Base-by-base conservation (phyloP, 176 grass and related monocot species). In the Melocanna baccifera region DNA sequence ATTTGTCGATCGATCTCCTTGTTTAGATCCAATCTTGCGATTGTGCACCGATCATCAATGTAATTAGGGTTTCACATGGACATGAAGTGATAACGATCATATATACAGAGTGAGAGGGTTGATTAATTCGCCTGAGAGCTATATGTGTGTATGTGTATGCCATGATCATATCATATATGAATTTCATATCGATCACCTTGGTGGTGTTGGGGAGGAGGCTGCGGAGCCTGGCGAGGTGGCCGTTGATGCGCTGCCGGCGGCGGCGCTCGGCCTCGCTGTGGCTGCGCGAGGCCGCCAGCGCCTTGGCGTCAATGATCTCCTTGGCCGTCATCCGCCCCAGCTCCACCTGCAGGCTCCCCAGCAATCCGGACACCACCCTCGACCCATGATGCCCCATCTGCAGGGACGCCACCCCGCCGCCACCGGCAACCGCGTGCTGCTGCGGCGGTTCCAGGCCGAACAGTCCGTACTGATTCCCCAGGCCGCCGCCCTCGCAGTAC, bases 231-330 rank as follows among this genome's bases (percentile, higher is more conserved):
- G 92, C 88, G 52, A 97, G 92, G 79, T 97, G 94, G 55, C 85
- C 65, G 86, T 97, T 97, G 90, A 97, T 97, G 29, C 94, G 92
- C 87, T 94, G 90, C n/a, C 94, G 91, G n/a, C 94, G 89, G 37
- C 94, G 87, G 67, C 94, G 91, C 90, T 97, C 94, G 61, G 94
- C 94, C 88, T 97, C 94, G 83, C 94, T 97, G 83, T 97, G 94
- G 69, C 90, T 97, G 87, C 91, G 91, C 1, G 94, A 94, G 0
- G 94, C 94, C 15, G 94, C 94, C 74, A 94, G 83, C 26, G 94
- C 94, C 85, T 97, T 97, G 42, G 92, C 94, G 86, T 97, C 94
- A 91, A 97, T 94, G 80, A 94, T 94, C 63, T 94, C 92, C 83
- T 91, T 94, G 3, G 92, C 86, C 9, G 91, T 94, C 92, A 97